Evolutionary conservation across 1,284 basidiomycete genomes (phyloP), one percentile per base, ranked within the genome.

Genomic region (Ganoderma sinense): DNA sequence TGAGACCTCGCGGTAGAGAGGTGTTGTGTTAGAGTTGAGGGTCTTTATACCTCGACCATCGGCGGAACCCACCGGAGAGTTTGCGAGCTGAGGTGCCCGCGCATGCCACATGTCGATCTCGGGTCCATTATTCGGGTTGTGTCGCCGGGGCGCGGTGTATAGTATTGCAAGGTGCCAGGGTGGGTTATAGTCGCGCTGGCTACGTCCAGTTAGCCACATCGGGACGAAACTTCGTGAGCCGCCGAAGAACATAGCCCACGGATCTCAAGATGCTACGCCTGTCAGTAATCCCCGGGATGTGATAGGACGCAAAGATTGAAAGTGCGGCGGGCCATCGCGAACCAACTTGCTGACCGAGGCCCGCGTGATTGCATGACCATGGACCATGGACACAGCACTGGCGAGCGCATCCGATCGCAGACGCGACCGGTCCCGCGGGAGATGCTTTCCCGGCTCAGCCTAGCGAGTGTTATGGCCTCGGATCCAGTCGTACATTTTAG

Each of bases 261-360:
- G 68, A 70, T 66, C 67, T 70, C 10, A 40, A 58, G 60, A 65
- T 48, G 26, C 31, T 10, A 18, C 36, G n/a, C 33, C 55, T 7
- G 26, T 8, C 40, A 65, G 43, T 71, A 73, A 73, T 73, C 29
- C 64, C n/a, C 43, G 40, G 6, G 41, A 36, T 69, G 48, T 72
- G 70, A 74, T 74, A 72, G 71, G 73, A 41, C 43, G 33, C 48
- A 33, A 41, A 23, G 14, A 10, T 45, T 45, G 53, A 33, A 53
- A 51, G 51, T 40, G 20, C 29, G 29, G 20, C 41, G 58, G 43
- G 36, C 11, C 48, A 39, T 56, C 60, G 39, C 64, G 58, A 64
- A 40, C 41, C 43, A 33, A 51, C 39, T 23, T 53, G 70, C 66
- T 68, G 68, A 69, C 64, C 39, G 65, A 64, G 62, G 51, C 13